These are phyloP conservation scores for Aspergillus persii DNA, from an alignment of 2,329 filamentous ascomycete genomes.

Conservation along the genomic window DNA sequence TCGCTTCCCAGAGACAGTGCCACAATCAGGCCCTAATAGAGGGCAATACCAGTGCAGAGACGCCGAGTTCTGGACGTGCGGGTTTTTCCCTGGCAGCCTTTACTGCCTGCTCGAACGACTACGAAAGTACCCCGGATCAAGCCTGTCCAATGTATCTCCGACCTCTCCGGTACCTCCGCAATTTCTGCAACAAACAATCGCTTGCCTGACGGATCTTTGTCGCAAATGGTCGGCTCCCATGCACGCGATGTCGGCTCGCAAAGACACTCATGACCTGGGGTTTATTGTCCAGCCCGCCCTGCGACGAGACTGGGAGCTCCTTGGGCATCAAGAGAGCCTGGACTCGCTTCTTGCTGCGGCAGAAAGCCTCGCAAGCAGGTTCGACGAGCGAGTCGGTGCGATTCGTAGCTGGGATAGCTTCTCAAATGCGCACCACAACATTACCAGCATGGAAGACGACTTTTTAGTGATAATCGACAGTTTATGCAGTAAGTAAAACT, in stretches of 20 bases:
- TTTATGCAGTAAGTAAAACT: constrained; percentile 28
- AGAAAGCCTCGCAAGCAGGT: constrained; percentile 31
- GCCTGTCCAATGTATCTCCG: too few species aligned
- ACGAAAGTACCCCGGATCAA: too few species aligned
- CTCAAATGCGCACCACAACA: constrained; percentile 11
- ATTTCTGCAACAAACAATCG: constrained; percentile 4
- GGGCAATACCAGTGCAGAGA: constrained; percentile 13
- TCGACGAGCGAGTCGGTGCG: constrained; percentile 37
- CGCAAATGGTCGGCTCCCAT: constrained; percentile 15
- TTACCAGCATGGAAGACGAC: constrained; percentile 36
- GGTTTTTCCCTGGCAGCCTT: constrained; percentile 20
- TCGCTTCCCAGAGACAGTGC: constrained; percentile 10
- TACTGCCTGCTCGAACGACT: background rate
- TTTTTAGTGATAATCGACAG: constrained; percentile 46
- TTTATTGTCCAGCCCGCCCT: constrained; percentile 53
- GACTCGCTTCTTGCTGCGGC: constrained; percentile 14
- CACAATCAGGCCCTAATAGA: constrained; percentile 11
- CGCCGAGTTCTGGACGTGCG: constrained; percentile 24
- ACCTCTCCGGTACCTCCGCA: background rate
- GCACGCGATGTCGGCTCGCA: constrained; percentile 32
- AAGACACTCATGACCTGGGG: constrained; percentile 54
- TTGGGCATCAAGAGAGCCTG: constrained; percentile 17
- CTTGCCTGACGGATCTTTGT: too few species aligned
- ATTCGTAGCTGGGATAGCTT: constrained; percentile 35
- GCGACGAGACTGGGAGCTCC: constrained; percentile 49